Evolutionary conservation across 306 rosid genomes (phyloP).

Genomic region (Lathyrus sativus): DNA sequence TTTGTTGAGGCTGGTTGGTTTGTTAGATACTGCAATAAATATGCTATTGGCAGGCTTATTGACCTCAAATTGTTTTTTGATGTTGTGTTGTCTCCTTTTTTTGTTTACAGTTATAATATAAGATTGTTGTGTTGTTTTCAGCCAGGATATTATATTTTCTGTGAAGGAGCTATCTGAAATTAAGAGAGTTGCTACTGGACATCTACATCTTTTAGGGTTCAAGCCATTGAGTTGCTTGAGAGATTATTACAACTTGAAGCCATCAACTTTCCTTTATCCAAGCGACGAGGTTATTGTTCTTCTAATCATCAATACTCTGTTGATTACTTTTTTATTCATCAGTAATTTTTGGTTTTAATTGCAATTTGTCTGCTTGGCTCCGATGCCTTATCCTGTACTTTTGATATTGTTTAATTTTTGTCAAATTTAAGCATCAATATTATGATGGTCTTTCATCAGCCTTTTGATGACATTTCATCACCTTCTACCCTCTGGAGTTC

Average conservation of each 20-base stretch:
- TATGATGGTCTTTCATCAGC: slow-evolving; percentile 13
- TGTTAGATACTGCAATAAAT: neutral
- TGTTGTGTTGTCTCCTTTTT: slow-evolving; percentile 34
- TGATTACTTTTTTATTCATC: slow-evolving; percentile 29
- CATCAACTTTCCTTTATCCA: slow-evolving; percentile 86
- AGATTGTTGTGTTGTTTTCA: slow-evolving; percentile 46
- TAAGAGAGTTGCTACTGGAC: slow-evolving; percentile 68
- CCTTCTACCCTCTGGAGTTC: neutral
- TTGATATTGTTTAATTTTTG: slow-evolving; percentile 32
- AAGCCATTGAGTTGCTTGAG: slow-evolving; percentile 86
- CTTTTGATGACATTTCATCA: slow-evolving; percentile 6
- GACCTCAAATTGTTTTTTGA: slow-evolving; percentile 23
- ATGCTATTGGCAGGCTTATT: neutral
- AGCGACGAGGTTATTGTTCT: slow-evolving; percentile 68
- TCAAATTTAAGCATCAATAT: slow-evolving; percentile 23
- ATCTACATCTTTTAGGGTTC: slow-evolving; percentile 84
- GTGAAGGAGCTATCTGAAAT: slow-evolving; percentile 75
- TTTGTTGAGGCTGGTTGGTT: slow-evolving; percentile 2
- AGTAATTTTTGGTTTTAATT: slow-evolving; percentile 28
- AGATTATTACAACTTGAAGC: slow-evolving; percentile 90
- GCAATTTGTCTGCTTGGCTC: slow-evolving; percentile 21
- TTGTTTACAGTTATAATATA: slow-evolving; percentile 24
- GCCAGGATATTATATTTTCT: slow-evolving; percentile 72
- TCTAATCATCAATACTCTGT: slow-evolving; percentile 34
- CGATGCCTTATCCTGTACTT: slow-evolving; percentile 20